Evolutionary conservation across 2,329 filamentous ascomycete genomes (phyloP), one percentile per base, ranked within the genome.

Genomic region (Cladophialophora carrionii): DNA sequence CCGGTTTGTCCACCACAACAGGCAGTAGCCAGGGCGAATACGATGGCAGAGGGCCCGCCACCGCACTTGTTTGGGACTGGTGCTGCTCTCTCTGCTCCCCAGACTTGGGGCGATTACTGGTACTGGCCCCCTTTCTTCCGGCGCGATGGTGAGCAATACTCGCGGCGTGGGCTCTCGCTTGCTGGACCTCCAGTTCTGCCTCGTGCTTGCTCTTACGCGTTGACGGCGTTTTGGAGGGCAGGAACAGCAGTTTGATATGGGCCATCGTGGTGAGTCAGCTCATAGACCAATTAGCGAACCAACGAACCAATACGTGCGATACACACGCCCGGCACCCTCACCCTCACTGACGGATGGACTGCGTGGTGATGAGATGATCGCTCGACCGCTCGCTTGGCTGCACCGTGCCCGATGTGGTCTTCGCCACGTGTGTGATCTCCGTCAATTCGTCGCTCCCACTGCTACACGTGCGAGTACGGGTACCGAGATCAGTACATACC

Each of bases 121-220:
- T n/a, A n/a, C n/a, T 41, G 34, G 12, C 34, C 34, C 14, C 14
- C 34, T n/a, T n/a, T n/a, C 24, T 51, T 17, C 48, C 24, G 12
- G 48, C 20, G 48, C 48, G 48, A 17, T 10, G 24, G 12, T 51
- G 48, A 10, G 48, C 48, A 51, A 51, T 26, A n/a, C 20, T 26
- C 20, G 48, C 48, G 20, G 48, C 48, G 48, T 51, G 48, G 24
- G 48, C 20, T 7, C 48, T 51, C 48, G 48, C 48, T 51, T 51
- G 17, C 24, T 51, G 48, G 20, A 22, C 20, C 12, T 51, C 48
- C 8, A 51, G 48, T 51, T 51, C 20, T 9, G 10, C 17, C 24
- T 51, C 20, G 24, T 26, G 48, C 20, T 26, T 51, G 48, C 48
- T 51, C 24, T 51, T 51, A n/a, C 7, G 48, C 5, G 20, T 24